Evolutionary conservation across 345 rosid genomes (phyloP), one percentile per base, ranked within the genome.

Genomic region (Lumnitzera littorea): DNA sequence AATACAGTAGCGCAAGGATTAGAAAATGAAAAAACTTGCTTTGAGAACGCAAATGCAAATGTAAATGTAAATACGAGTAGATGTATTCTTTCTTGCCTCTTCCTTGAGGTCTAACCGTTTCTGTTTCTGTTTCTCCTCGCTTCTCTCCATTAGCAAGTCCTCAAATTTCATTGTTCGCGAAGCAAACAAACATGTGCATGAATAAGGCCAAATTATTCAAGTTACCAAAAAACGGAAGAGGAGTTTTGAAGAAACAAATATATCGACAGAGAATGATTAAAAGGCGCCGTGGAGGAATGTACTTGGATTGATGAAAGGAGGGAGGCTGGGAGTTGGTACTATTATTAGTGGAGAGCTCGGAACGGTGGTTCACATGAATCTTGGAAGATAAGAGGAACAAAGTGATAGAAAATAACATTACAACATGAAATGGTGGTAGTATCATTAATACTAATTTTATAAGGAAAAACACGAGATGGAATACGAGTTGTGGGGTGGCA

Each of bases 81-180:
- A 9, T 11, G 12, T 20, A 12, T 56, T 51, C 60, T 29, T n/a
- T 54, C 74, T 69, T 55, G 76, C 84, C 85, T 84, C 87, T 50
- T 82, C 76, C 48, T 80, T 79, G 13, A 87, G 88, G 15, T 66
- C 68, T 41, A 63, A 62, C 65, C 76, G 78, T 66, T 68, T 73
- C 69, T 59, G 74, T 65, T 68, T 73, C 67, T 59, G 74, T 29
- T 82, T 65, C 52, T 71, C 76, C 27, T 67, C 81, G 16, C 50
- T 70, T 68, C 63, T 66, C 60, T 82, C 83, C 92, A 73, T 82
- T 58, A 85, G 78, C 53, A 80, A 70, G 71, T 91, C 86, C 72
- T 88, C 96, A 73, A 87, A 91, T 74, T 82, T 91, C 96, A 84
- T 91, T 29, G 29, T 79, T 65, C 31, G 58, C 13, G 11, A 12